Conservation (phyloP, 2,329 filamentous ascomycete genomes). For the Aspergillus sp. region DNA sequence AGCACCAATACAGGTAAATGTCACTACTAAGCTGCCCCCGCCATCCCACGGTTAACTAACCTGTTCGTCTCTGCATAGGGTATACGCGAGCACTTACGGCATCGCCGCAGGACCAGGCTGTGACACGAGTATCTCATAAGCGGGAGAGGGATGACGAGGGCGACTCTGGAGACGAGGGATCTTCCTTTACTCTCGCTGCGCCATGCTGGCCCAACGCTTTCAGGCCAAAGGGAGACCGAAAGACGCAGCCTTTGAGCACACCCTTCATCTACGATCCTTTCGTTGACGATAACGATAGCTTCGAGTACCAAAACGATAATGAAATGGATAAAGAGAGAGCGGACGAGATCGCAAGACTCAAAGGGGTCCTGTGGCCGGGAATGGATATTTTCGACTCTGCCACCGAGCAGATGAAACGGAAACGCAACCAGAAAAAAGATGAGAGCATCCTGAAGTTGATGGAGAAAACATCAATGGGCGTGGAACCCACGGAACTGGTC, state of each 20-base stretch:
- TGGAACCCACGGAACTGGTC: slow-evolving; percentile 49
- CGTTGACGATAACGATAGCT: slow-evolving; percentile 17
- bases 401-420: slow-evolving; percentile 48
- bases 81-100: not conserved
- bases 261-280: slow-evolving; percentile 21
- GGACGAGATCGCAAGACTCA: slow-evolving; percentile 44
- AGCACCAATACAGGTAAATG: slow-evolving; percentile 2
- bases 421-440: slow-evolving; percentile 54
- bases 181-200: slow-evolving; percentile 10
- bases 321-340: slow-evolving; percentile 30
- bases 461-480: slow-evolving; percentile 44
- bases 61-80: not conserved
- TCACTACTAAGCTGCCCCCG: slow-evolving; percentile 3
- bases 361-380: slow-evolving; percentile 51
- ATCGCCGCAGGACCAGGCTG: not conserved
- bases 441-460: slow-evolving; percentile 45
- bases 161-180: slow-evolving; percentile 17
- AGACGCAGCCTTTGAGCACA: not conserved
- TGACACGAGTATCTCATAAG: not conserved
- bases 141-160: slow-evolving; percentile 20
- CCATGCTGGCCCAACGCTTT: slow-evolving; percentile 12
- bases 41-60: slow-evolving; percentile 2
- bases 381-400: slow-evolving; percentile 55
- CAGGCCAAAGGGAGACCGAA: not conserved
- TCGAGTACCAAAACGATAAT: slow-evolving; percentile 19